Base-by-base conservation (phyloP, 768 basidiomycete genomes). In the Paxillus involutus region DNA sequence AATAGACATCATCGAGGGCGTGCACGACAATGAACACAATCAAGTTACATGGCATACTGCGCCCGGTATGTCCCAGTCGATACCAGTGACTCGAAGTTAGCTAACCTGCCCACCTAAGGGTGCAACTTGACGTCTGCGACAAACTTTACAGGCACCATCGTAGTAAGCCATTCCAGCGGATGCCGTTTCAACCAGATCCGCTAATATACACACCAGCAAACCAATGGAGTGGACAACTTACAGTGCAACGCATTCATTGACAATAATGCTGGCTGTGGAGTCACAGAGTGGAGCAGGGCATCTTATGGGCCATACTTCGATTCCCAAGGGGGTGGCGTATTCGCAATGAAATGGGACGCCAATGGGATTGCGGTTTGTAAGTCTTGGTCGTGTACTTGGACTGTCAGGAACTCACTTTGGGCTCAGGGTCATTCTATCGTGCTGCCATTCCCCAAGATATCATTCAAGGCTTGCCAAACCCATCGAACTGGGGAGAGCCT, bases 331-430 rank as follows among this genome's bases (percentile, higher is more conserved):
- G 93, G 93, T 5, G 93, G 93, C 3, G 84, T 92, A 3, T 94
- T 91, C 65, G 91, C 84, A 1, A 91, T 92, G 89, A 87, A 88
- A 61, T 94, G 93, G 93, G 89, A 93, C 63, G 80, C 84, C 54
- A 77, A 76, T 55, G 84, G 85, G 2, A 90, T 92, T 52, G 80
- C 84, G 39, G 80, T 90, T 58, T 91, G 89, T 91, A 56, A 67
- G 89, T 1, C 36, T 14, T 41, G 11, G 24, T 26, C 14, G 14
- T 46, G 35, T 49, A 9, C 33, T 1, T 52, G 19, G 45, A 36
- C 45, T 39, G 10, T 24, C 19, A 7, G 40, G 53, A 39, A 12
- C 43, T 62, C 21, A 60, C 45, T 47, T 55, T 49, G 17, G 26
- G 9, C 30, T 35, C 59, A 91, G 89, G 86, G 86, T 90, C 86